Evolutionary conservation across 345 rosid species (phyloP).

Genomic region (Noccaea caerulescens): DNA sequence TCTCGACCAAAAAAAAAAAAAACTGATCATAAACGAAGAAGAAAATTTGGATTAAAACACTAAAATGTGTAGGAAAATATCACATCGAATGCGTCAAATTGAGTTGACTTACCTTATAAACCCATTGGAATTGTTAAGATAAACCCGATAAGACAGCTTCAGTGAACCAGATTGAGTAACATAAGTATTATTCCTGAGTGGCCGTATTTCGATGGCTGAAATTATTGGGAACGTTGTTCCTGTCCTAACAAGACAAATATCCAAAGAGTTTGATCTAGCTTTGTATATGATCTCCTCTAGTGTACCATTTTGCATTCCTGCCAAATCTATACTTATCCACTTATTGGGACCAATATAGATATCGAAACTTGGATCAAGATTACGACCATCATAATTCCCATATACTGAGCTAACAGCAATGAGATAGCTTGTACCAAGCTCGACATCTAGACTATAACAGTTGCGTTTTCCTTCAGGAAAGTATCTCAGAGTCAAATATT

Average conservation of each 20-base stretch:
- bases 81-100: too few relatives aligned
- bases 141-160: background rate
- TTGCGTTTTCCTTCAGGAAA: constrained; percentile 52
- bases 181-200: constrained; percentile 20
- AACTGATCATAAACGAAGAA: too few relatives aligned
- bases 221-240: constrained; percentile 48
- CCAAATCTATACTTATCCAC: constrained; percentile 41
- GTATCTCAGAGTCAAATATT: constrained; percentile 27
- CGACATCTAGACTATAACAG: constrained; percentile 42
- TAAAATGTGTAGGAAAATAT: too few relatives aligned
- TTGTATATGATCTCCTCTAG: constrained; percentile 47
- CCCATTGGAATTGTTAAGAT: background rate
- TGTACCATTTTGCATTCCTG: constrained; percentile 7
- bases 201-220: constrained; percentile 54
- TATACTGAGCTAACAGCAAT: constrained; percentile 42
- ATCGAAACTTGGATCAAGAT: constrained; percentile 44
- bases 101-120: constrained; percentile 9
- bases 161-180: constrained; percentile 31
- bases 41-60: too few relatives aligned
- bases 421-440: constrained; percentile 36
- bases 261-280: constrained; percentile 34
- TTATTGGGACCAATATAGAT: constrained; percentile 49
- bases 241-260: constrained; percentile 56
- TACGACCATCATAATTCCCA: constrained; percentile 54
- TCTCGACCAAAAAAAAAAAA: too few relatives aligned